These are phyloP conservation scores for Lachnellula occidentalis DNA, from an alignment of 2,329 filamentous ascomycete genomes.

Conservation along the genomic window DNA sequence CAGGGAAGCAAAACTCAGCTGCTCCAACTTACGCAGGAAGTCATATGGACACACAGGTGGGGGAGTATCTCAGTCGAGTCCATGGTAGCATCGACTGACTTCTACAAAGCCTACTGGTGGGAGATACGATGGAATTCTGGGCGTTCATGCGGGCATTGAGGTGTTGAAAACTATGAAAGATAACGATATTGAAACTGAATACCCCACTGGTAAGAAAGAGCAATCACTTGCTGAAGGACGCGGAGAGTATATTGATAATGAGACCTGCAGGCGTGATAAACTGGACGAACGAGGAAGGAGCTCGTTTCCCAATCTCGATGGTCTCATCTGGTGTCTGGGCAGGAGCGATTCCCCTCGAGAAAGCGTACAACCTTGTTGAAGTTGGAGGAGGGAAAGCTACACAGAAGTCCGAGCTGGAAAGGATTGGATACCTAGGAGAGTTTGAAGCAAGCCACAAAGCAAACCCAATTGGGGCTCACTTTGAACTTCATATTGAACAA, in stretches of 20 bases:
- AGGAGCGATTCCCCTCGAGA: constrained; percentile 56
- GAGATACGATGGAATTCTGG: constrained; percentile 72
- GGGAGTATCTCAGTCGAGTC: background rate
- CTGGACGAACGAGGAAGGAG: constrained; percentile 77
- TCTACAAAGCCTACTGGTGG: constrained; percentile 52
- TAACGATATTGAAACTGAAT: constrained; percentile 61
- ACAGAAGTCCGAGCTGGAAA: constrained; percentile 62
- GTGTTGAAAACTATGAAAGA: constrained; percentile 65
- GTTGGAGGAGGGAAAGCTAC: constrained; percentile 55
- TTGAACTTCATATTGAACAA: constrained; percentile 83
- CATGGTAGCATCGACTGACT: constrained; percentile 24
- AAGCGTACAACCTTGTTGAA: constrained; percentile 57
- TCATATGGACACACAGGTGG: constrained; percentile 57
- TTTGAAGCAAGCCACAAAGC: constrained; percentile 50
- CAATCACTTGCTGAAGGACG: background rate
- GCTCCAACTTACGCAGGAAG: constrained; percentile 65
- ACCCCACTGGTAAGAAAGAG: constrained; percentile 44
- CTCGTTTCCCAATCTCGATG: constrained; percentile 72
- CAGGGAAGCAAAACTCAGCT: constrained; percentile 50
- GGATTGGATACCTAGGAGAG: constrained; percentile 64
- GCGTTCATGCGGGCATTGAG: constrained; percentile 68
- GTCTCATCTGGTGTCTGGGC: constrained; percentile 73
- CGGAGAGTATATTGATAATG: background rate
- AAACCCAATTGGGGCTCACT: constrained; percentile 68
- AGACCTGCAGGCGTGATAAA: constrained; percentile 55